Base-by-base conservation (phyloP, 805 yeast species). In the Kodamaea kakaduensis region DNA sequence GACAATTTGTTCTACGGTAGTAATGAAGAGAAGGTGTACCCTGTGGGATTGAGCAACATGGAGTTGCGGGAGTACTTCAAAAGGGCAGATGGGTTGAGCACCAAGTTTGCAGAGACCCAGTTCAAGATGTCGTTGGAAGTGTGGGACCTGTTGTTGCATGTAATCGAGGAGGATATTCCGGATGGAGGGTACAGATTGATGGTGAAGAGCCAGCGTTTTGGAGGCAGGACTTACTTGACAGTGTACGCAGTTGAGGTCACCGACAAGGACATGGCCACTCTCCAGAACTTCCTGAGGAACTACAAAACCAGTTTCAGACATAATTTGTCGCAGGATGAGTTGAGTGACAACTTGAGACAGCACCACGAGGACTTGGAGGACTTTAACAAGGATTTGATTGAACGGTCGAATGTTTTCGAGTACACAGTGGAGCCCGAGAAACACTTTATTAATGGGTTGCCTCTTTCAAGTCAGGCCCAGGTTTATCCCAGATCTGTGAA, bases 91-190 rank as follows among this genome's bases (percentile, higher is more conserved):
- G 47, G 47, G 6, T 38, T 65, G 17, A 75, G 78, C 2, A 43
- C 73, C 1, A 47, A 51, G 33, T 67, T 83, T 32, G 95, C 90
- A 0, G 78, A 81, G 16, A 55, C 58, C 10, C 95, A 87, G 54
- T 84, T 86, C 54, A 73, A 69, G 43, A 52, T 73, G 13, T 30
- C 48, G 10, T 45, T 47, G 38, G 28, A 34, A 23, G 52, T 47
- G 13, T 62, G 50, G 58, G 53, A 59, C 31, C 50, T 47, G 16
- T 34, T 67, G 24, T 41, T 67, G 38, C 51, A 58, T 19, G 39
- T 36, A 2, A 52, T 62, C 10, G 43, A 50, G 16, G 17, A 48
- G 25, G 70, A 65, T 40, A 38, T 64, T 15, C 40, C 39, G 14
- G 46, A 40, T 4, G 24, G 36, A 13, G 48, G 66, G 14, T 61